Conservation (phyloP, 163 green algal species). For the Picocystis sp. region DNA sequence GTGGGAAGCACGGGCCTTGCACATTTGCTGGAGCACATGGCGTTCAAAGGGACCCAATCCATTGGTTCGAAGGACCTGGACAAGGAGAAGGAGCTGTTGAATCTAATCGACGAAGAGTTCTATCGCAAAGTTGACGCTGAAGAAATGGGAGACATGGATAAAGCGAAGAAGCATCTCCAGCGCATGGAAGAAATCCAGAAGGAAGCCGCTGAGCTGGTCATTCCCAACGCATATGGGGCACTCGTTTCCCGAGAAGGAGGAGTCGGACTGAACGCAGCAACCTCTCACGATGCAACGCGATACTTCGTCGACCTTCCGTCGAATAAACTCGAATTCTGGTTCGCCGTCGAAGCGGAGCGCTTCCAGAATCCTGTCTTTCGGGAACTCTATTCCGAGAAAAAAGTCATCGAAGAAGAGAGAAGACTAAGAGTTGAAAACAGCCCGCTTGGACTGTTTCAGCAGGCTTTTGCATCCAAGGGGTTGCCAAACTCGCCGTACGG, state of each 20-base stretch:
- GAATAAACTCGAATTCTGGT: constrained; percentile 87
- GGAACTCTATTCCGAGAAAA: constrained; percentile 61
- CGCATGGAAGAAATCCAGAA: constrained; percentile 3
- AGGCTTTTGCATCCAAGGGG: constrained; percentile 16
- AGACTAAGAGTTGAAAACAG: constrained; percentile 49
- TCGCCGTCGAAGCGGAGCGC: constrained; percentile 65
- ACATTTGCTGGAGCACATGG: constrained; percentile 78
- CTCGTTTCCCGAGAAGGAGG: constrained; percentile 14
- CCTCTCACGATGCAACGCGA: constrained; percentile 60
- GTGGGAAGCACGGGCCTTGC: constrained; percentile 62
- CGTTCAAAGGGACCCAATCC: constrained; percentile 65
- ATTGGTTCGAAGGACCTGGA: constrained; percentile 50
- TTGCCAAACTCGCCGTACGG: constrained; percentile 5
- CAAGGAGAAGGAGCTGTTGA: constrained; percentile 44
- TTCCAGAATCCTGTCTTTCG: constrained; percentile 64
- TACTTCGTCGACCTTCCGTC: constrained; percentile 40
- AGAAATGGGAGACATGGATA: not conserved
- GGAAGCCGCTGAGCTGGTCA: constrained; percentile 27
- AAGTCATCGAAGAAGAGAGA: constrained; percentile 59
- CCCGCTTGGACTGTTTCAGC: constrained; percentile 41
- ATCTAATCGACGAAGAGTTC: constrained; percentile 66
- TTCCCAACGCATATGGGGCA: constrained; percentile 61
- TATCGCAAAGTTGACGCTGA: constrained; percentile 30
- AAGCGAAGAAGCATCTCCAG: not conserved
- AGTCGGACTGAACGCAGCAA: constrained; percentile 76